Base-by-base conservation (phyloP, 345 rosid genomes). In the Cardamine resedifolia region DNA sequence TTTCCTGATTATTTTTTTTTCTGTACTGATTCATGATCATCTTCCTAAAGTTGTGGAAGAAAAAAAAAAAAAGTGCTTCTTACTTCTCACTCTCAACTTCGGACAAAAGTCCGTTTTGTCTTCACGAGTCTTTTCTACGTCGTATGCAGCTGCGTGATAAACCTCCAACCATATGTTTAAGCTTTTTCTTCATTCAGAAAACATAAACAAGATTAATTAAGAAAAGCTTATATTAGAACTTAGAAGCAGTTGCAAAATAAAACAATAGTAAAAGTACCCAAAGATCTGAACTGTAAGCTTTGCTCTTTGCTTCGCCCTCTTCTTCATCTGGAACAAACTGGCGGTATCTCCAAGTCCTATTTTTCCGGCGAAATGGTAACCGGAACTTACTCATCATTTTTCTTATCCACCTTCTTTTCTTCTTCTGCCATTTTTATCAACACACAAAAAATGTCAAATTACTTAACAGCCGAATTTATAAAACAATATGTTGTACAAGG, bases 141-240 rank as follows among this genome's bases (percentile, higher is more conserved):
- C 58, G 70, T 75, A 55, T 5, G 6, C 76, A 69, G 45, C 79
- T 64, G 23, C 64, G 69, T 68, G 79, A 75, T 45, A 76, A 45
- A 1, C 70, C 62, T 77, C 72, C 72, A 5, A 77, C 33, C 55
- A 64, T 52, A 10, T 57, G 48, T 58, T 64, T 77, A 39, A 70
- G 43, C 53, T 76, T 70, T 28, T 64, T 70, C 75, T 77, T 15
- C 66, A 47, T 34, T 63, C 59, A 56, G n/a, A 55, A 68, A 47
- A 18, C 56, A 39, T 2, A 30, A 62, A 19, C 11, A 55, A 7
- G 34, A 10, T 11, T 21, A 10, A 14, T 23, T n/a, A 58, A 58
- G 30, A 15, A 30, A 14, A 52, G 19, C 47, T 12, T 9, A n/a
- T n/a, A n/a, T n/a, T n/a, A n/a, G n/a, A 2, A 3, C 7, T n/a